Evolutionary conservation across 2,329 filamentous ascomycete genomes (phyloP), one percentile per base, ranked within the genome.

Genomic region (Coleophoma eucalyptorum): DNA sequence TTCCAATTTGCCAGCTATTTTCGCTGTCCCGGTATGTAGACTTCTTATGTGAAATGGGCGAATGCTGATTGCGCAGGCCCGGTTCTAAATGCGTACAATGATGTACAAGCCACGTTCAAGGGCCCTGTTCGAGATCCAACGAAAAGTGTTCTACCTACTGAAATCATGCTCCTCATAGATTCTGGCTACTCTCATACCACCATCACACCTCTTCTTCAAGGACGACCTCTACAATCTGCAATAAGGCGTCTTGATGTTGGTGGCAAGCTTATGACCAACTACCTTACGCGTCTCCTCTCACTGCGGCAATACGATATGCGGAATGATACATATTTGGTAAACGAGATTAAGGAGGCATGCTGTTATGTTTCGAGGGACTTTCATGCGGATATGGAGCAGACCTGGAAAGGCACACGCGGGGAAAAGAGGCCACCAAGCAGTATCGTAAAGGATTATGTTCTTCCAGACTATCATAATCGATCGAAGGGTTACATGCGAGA

Each of bases 271-370:
- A 73, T 99, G 55, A 97, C 93, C 19, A 97, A 97, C 67, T 88
- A 96, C 66, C 77, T 99, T 33, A 93, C 94, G 44, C 89, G 94
- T 50, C 78, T 96, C 15, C 83, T 97, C 16, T 97, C 92, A 1
- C 78, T 95, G 13, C 86, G 94, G 6, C 91, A 97, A 64, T 96
- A 95, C 69, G 93, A 97, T 66, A 92, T 99, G 83, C 84, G 94
- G 55, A 92, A 96, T 67, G 94, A 99, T 62, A 87, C 89, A 1
- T 86, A 95, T 67, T 86, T 97, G 46, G 90, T 97, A 66, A 96
- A 96, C 62, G 89, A 97, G 67, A 92, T 97, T 69, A 99, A 99
- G 65, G 94, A 99, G 66, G 79, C 86, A 4, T 84, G 88, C 1
- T 96, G 90, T 65, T 97, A 88, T 61, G 84, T 97, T 11, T 87